Base-by-base conservation (phyloP, 2,329 filamentous ascomycete genomes). In the Penicillium sp. region DNA sequence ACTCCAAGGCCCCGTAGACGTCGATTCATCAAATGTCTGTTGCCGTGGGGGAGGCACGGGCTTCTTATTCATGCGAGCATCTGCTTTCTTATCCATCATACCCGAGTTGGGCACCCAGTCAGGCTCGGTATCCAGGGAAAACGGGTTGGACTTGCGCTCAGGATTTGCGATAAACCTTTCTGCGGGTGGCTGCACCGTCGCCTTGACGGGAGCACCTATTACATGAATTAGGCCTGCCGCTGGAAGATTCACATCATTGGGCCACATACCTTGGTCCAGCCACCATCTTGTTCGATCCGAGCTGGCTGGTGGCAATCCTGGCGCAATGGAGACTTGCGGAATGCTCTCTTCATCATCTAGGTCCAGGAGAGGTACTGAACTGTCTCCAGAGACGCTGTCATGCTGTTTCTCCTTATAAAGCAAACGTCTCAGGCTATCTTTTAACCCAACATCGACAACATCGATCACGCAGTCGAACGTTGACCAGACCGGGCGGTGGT, bases 401-500 rank as follows among this genome's bases (percentile, higher is more conserved):
- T 80, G 78, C 13, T 83, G 85, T 37, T 84, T 80, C 53, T 76
- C 75, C 18, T 78, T 74, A 64, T 97, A 96, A 9, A 97, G 74
- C 42, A 85, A 77, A 26, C 79, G 79, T 60, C 85, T 87, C 38
- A 97, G 81, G 3, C 74, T 70, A 51, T 90, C 84, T 55, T 87
- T 89, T 43, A 77, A 73, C 20, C 69, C 71, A 64, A 95, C 87
- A 56, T 98, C 80, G 9, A 97, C 74, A 36, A 93, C 82, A 55
- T 77, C 90, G 42, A 97, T 85, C 1, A 77, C 81, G 67, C 90
- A 94, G 56, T 89, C 80, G 63, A 98, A 98, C 0, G 82, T 82
- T 10, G 89, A 90, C 69, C 88, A 96, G 0, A 98, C 91, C 1
- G 93, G 93, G n/a, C 90, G 81, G 67, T 98, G 93, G 63, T 98